Evolutionary conservation across 345 rosid genomes (phyloP), one percentile per base, ranked within the genome.

Genomic region (Acer negundo): DNA sequence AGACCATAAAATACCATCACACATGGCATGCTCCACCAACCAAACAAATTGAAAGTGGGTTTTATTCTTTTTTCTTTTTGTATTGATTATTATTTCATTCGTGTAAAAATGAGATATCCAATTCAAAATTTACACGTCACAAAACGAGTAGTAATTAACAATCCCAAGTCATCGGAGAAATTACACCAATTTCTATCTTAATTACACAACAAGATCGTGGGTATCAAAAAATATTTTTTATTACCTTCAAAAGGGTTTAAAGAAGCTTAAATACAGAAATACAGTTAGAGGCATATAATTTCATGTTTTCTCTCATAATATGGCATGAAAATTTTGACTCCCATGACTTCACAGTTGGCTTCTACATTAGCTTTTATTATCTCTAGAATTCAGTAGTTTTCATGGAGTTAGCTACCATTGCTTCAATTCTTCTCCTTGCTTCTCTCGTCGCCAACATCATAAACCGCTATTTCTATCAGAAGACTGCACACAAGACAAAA

Each of bases 371-470:
- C 71, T 47, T 42, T 26, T 46, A 3, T 8, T n/a, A 20, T 19
- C 44, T 42, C n/a, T 20, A 13, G 2, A 28, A 56, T 7, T 70
- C 28, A 0, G 28, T 16, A 2, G 7, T 10, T 12, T 62, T 68
- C 46, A 86, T 88, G 89, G 89, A 75, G 24, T 56, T 75, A 1
- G 16, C 63, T 42, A 23, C 47, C 31, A 15, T 74, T 15, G 69
- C 70, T 66, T 75, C 72, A 10, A 4, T 72, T 61, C 61, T 84
- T 42, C 84, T 76, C 17, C 46, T 9, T 22, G 61, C 72, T 11
- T 62, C 75, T 13, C 23, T 77, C 7, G 1, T 88, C 28, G 70
- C 74, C 67, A 78, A 84, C 70, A 2, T 85, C 62, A 9, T 84
- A 7, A 86, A 74, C 75, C 78, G 61, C n/a, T 75, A 79, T 79